Base-by-base conservation (phyloP, 1,139 yeast genomes). In the Torulaspora pretoriensis region DNA sequence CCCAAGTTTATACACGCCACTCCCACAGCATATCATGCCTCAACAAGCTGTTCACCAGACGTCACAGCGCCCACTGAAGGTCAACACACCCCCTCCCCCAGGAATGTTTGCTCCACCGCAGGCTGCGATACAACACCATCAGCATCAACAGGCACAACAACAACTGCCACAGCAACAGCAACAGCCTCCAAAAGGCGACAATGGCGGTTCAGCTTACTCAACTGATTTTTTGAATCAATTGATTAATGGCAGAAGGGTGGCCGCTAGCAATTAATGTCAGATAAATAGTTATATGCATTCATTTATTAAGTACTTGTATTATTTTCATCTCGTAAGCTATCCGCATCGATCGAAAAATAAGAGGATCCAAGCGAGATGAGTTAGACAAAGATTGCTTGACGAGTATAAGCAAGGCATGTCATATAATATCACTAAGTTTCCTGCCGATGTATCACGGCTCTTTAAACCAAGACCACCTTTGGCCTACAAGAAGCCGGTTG, bases 391-490 rank as follows among this genome's bases (percentile, higher is more conserved):
- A 31, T 8, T n/a, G 10, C n/a, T n/a, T n/a, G 23, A 8, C 3
- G 5, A 23, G 19, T 9, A 9, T 10, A 9, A 14, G 23, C 25
- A 13, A 16, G 23, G 24, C 16, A 47, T 47, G 50, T 44, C 43
- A 31, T 46, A 48, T 26, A 47, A 50, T 37, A 38, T 68, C 8
- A 65, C 73, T 27, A 79, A 77, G 60, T 80, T 81, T 52, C 90
- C 95, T 1, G 70, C 77, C 1, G 77, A 75, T 52, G 77, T 85
- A 38, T 78, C 81, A 42, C 73, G 74, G 57, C 74, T 87, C 36
- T 88, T 88, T 60, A 74, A 74, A 24, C 85, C 94, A 4, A 71
- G 78, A 42, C 81, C 84, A 3, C 94, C 95, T n/a, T 63, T 81
- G 10, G 71, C 73, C 28, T 77, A 72, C 54, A 59, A 74, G 2